Evolutionary conservation across 129 eudicot species (phyloP).

Genomic region (carrot (Daucus carota)): DNA sequence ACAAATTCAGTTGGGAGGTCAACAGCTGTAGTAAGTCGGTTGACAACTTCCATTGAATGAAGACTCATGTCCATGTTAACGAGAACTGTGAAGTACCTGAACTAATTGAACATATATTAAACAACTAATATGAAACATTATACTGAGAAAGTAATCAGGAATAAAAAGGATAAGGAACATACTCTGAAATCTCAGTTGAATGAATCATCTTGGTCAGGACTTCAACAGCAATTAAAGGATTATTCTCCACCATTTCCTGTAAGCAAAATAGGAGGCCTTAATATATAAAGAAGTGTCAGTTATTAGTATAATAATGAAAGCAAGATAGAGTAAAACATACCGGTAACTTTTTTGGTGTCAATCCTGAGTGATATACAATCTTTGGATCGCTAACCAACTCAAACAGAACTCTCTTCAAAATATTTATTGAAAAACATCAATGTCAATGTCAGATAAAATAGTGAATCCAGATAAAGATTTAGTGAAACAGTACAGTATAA

Average conservation of each 20-base stretch:
- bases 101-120: neutral
- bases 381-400: slow-evolving; percentile 80
- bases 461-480: neutral
- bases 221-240: slow-evolving; percentile 92
- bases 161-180: slow-evolving; percentile 4
- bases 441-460: neutral
- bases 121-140: neutral
- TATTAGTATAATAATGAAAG: neutral
- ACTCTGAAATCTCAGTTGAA: slow-evolving; percentile 77
- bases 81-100: slow-evolving; percentile 75
- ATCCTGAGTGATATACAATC: slow-evolving; percentile 77
- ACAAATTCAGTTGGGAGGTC: slow-evolving; percentile 91
- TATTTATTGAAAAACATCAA: neutral
- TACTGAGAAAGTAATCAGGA: neutral
- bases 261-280: neutral
- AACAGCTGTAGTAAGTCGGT: slow-evolving; percentile 85
- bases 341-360: slow-evolving; percentile 86
- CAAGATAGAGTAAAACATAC: slow-evolving; percentile 18
- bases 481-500: neutral
- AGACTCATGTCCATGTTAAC: slow-evolving; percentile 99
- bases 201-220: slow-evolving; percentile 76
- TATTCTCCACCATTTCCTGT: slow-evolving; percentile 90
- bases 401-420: slow-evolving; percentile 46
- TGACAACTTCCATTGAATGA: slow-evolving; percentile 99
- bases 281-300: neutral